Evolutionary conservation across 2,329 filamentous ascomycete species (phyloP).

Genomic region (Lecanicillium sp.): DNA sequence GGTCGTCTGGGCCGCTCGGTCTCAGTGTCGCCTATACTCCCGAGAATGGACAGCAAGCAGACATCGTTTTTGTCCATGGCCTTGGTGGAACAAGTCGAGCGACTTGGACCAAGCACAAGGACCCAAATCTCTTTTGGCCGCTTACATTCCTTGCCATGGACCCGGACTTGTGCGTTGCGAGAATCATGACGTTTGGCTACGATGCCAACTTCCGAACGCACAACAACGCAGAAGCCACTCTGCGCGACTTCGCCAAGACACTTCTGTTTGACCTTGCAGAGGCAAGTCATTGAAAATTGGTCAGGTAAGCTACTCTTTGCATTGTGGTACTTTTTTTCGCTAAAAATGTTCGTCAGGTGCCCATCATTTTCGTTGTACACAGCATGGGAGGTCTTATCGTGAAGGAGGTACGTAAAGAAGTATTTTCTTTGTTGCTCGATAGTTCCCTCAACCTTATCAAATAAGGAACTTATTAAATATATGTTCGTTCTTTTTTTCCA

Average conservation of each 20-base stretch:
- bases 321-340: conserved; percentile 16
- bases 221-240: conserved; percentile 20
- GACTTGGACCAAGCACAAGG: conserved; percentile 28
- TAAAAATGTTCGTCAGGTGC: conserved; percentile 19
- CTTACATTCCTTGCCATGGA: conserved; percentile 28
- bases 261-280: conserved; percentile 22
- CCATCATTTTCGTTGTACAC: conserved; percentile 38
- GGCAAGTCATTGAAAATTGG: neutral
- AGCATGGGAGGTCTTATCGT: conserved; percentile 39
- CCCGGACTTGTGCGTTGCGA: conserved; percentile 24
- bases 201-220: conserved; percentile 24
- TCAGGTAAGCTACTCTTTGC: neutral
- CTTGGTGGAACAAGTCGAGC: conserved; percentile 31
- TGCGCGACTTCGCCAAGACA: conserved; percentile 29
- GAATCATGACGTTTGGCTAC: conserved; percentile 33
- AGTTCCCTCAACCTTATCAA: no score
- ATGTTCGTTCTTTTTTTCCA: conserved; percentile 19
- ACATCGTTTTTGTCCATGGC: conserved; percentile 36
- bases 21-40: neutral
- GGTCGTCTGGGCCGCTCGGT: neutral
- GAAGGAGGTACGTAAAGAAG: conserved; percentile 17
- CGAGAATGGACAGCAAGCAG: conserved; percentile 6
- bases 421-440: no score
- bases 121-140: conserved; percentile 30
- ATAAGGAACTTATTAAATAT: neutral